Percentiles rank a stretch among this genome's conserved stretches.
Conservation (phyloP, 73 alveolate species). For the Urostyla sp. region DNA sequence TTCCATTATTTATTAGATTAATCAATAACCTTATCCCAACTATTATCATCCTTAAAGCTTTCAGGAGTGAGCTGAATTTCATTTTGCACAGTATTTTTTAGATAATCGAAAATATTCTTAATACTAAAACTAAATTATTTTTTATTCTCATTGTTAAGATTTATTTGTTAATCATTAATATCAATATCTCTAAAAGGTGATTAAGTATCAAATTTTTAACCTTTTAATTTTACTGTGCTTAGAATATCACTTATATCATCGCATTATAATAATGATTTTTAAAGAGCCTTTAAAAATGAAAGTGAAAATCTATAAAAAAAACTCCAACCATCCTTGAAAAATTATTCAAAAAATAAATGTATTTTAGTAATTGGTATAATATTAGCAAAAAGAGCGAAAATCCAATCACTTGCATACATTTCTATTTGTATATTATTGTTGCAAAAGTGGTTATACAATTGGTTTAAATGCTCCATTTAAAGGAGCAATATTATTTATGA, state of each 20-base stretch:
- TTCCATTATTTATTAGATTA: slow-evolving; percentile 29
- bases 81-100: neutral
- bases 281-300: slow-evolving; percentile 5
- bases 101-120: slow-evolving; percentile 16
- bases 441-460: slow-evolving; percentile 54
- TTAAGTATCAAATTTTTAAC: neutral
- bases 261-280: neutral
- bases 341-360: slow-evolving; percentile 59
- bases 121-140: slow-evolving; percentile 12
- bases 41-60: slow-evolving; percentile 22
- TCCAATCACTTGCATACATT: slow-evolving; percentile 84
- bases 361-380: slow-evolving; percentile 60
- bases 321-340: slow-evolving; percentile 65
- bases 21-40: slow-evolving; percentile 21
- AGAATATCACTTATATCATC: slow-evolving; percentile 43
- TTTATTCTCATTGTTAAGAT: slow-evolving; percentile 1
- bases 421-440: slow-evolving; percentile 52
- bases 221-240: slow-evolving; percentile 23
- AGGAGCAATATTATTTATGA: slow-evolving; percentile 60
- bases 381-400: slow-evolving; percentile 65
- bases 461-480: slow-evolving; percentile 49
- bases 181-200: neutral
- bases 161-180: neutral
- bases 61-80: slow-evolving; percentile 2
- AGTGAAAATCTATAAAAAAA: slow-evolving; percentile 50